A percentile compares a stretch with the other conserved stretches of the same genome.
Evolutionary conservation across 2,329 filamentous ascomycete species (phyloP).

Genomic region (Aspergillus clavatus): DNA sequence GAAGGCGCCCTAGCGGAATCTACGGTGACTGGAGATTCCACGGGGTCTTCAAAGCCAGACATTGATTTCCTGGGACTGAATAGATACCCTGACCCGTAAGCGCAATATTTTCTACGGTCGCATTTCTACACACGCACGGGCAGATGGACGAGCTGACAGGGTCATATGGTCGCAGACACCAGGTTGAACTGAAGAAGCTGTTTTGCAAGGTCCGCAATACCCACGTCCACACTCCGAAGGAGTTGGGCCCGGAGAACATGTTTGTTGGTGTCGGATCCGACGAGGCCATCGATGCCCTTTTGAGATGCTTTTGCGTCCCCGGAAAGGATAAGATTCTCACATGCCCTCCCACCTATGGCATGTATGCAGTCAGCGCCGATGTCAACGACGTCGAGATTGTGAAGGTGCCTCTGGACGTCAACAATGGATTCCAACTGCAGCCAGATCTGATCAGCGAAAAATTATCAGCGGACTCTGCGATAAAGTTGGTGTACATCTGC

Average conservation of each 20-base stretch:
- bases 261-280: slow-evolving; percentile 96
- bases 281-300: slow-evolving; percentile 90
- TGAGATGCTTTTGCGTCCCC: slow-evolving; percentile 88
- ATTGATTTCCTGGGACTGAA: slow-evolving; percentile 79
- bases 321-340: slow-evolving; percentile 85
- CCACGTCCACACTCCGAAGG: slow-evolving; percentile 68
- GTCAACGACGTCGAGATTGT: slow-evolving; percentile 87
- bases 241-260: slow-evolving; percentile 72
- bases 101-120: not conserved
- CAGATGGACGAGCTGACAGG: not conserved
- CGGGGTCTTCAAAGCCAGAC: slow-evolving; percentile 47
- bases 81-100: slow-evolving; percentile 83
- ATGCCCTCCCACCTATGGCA: slow-evolving; percentile 95
- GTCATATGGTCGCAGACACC: slow-evolving; percentile 54
- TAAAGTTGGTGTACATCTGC: slow-evolving; percentile 91
- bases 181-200: slow-evolving; percentile 75
- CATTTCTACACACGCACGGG: not conserved
- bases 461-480: slow-evolving; percentile 58
- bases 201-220: slow-evolving; percentile 83
- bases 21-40: slow-evolving; percentile 35
- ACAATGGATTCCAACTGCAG: slow-evolving; percentile 70
- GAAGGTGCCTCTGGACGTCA: slow-evolving; percentile 72
- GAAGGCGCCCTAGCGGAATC: slow-evolving; percentile 47
- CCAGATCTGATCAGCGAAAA: slow-evolving; percentile 61
- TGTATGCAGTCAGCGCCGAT: slow-evolving; percentile 92